Evolutionary conservation across 371 early-diverging fungal species (phyloP).

Genomic region (Conidiobolus incongruus): DNA sequence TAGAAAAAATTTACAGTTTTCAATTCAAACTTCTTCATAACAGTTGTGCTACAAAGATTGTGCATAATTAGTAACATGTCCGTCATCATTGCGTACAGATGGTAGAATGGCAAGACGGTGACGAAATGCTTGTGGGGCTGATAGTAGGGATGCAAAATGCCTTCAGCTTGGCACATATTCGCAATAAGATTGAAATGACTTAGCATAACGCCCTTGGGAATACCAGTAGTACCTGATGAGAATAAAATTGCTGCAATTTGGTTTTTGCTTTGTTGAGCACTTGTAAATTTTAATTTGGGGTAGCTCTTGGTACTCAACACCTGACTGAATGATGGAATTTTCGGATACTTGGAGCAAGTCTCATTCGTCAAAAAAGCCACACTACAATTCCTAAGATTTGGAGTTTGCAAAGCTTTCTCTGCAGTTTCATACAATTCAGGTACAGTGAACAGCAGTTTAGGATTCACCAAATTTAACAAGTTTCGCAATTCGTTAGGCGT

Average conservation of each 20-base stretch:
- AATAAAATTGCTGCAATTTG: slow-evolving; percentile 58
- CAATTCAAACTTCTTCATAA: neutral
- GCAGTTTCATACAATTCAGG: slow-evolving; percentile 19
- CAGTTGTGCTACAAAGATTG: slow-evolving; percentile 7
- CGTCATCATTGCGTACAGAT: slow-evolving; percentile 40
- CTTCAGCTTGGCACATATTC: slow-evolving; percentile 25
- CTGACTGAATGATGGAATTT: slow-evolving; percentile 6
- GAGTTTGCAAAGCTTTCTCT: slow-evolving; percentile 11
- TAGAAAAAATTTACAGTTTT: slow-evolving; percentile 4
- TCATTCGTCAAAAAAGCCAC: too few species aligned
- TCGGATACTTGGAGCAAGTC: slow-evolving; percentile 5
- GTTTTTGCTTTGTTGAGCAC: slow-evolving; percentile 8
- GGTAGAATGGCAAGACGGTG: slow-evolving; percentile 58
- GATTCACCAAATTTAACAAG: slow-evolving; percentile 40
- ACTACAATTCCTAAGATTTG: too few species aligned
- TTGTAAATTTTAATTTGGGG: neutral
- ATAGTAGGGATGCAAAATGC: neutral
- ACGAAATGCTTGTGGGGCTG: slow-evolving; percentile 15
- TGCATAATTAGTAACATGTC: neutral
- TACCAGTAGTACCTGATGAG: slow-evolving; percentile 61
- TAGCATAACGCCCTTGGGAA: slow-evolving; percentile 34
- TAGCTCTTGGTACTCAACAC: neutral
- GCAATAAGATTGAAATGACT: slow-evolving; percentile 43
- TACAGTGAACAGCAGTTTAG: slow-evolving; percentile 19
- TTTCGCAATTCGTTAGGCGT: slow-evolving; percentile 43